Percentiles rank a stretch among this genome's conserved stretches.
phyloP scores from a whole-genome alignment of 805 yeast genomes.

The Naumovozyma dairenensis region DNA sequence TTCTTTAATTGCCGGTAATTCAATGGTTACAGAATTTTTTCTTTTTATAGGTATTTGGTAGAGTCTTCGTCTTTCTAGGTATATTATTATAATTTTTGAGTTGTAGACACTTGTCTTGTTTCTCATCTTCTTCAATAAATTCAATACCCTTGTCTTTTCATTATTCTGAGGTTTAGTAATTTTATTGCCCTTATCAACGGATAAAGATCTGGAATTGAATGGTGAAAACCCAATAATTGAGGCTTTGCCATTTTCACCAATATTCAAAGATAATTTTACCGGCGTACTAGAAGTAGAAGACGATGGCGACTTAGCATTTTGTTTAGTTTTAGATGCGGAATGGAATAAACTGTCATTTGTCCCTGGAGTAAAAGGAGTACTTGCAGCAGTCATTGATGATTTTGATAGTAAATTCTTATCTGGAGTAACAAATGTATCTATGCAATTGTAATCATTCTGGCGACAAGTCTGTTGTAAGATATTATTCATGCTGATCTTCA shows the following conservation, averaged over 20 bases:
- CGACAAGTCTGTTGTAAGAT: no score
- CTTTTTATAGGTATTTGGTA: no score
- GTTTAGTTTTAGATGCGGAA: constrained; percentile 6
- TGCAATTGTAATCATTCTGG: no score
- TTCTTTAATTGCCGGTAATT: no score
- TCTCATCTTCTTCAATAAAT: constrained; percentile 24
- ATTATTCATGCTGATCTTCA: no score
- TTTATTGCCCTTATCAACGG: constrained; percentile 1
- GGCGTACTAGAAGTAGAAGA: constrained; percentile 4
- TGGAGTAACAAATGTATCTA: no score
- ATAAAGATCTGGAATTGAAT: constrained; percentile 4
- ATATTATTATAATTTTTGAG: not conserved
- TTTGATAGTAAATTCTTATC: no score
- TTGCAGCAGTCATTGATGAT: not conserved
- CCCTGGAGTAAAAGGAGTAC: constrained; percentile 7
- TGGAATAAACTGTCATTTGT: constrained; percentile 6
- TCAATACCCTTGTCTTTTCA: constrained; percentile 22
- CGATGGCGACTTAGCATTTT: constrained; percentile 11
- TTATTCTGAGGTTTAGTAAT: constrained; percentile 4
- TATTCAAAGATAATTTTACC: constrained; percentile 20
- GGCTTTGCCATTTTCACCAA: constrained; percentile 29
- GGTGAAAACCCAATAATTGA: constrained; percentile 21
- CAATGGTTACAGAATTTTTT: no score
- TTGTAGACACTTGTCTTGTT: constrained; percentile 6
- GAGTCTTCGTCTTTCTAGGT: no score